phyloP scores from a whole-genome alignment of 805 yeast genomes.

The Millerago galiae region DNA sequence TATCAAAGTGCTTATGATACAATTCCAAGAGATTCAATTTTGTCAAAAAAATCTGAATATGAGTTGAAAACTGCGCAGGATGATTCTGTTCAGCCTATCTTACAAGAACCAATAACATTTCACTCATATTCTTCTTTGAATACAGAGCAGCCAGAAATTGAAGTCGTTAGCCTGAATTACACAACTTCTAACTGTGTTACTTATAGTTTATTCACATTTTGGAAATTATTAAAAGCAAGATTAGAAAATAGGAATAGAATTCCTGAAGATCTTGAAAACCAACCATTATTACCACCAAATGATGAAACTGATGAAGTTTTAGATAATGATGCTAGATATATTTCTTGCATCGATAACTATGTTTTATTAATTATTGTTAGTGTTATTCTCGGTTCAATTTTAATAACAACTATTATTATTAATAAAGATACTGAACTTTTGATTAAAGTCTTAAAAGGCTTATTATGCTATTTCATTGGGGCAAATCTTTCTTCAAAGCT shows the following conservation, averaged over 20 bases:
- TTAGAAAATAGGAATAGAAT: background rate
- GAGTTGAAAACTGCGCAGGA: conserved; percentile 4
- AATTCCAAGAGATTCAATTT: conserved; percentile 1
- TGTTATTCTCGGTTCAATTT: background rate
- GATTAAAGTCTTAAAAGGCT: conserved; percentile 11
- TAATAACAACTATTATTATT: conserved; percentile 6
- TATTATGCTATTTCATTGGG: conserved; percentile 19
- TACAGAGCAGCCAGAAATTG: conserved; percentile 2
- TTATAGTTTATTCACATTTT: background rate
- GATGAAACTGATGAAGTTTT: background rate
- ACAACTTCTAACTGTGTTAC: background rate
- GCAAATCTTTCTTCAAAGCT: background rate
- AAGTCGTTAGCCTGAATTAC: background rate
- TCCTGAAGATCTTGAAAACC: conserved; percentile 12
- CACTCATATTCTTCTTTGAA: conserved; percentile 4
- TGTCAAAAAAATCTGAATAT: conserved; percentile 3
- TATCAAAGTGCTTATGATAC: conserved; percentile 10
- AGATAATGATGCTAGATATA: conserved; percentile 1
- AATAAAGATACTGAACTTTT: conserved; percentile 18
- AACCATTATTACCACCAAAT: conserved; percentile 6
- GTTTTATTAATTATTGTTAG: conserved; percentile 2
- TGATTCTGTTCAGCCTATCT: background rate
- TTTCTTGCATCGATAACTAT: conserved; percentile 4
- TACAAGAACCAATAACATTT: background rate
- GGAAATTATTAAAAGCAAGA: background rate